Evolutionary conservation across 495 filamentous ascomycete genomes (phyloP), one percentile per base, ranked within the genome.

Genomic region (Aspergillus coremiiformis): DNA sequence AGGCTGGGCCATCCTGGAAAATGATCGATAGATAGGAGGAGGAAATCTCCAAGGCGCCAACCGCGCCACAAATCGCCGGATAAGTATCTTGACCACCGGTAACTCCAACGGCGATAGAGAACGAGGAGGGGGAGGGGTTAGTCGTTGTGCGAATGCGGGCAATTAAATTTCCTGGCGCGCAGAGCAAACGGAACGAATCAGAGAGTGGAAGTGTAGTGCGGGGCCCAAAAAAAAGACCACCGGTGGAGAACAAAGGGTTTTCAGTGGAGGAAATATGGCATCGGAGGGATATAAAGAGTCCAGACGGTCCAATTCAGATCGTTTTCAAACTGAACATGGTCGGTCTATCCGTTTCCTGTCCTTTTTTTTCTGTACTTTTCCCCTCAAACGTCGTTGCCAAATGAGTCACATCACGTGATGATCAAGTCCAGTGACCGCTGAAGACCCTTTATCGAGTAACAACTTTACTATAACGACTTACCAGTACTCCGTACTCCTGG

Each of bases 1-100:
- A 63, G 78, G 74, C 27, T 78, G 76, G 67, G 81, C 76, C 81
- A 83, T 84, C 67, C 66, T 80, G 53, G 73, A 67, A 61, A 69
- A 72, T 61, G 68, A 62, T 68, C 71, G 67, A 68, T 70, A 69
- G 57, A 59, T 55, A 57, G 65, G 66, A 65, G 62, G 62, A 67
- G 69, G 46, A 35, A 71, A 56, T 72, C 72, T 74, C 72, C 72
- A 70, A 60, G 71, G 70, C 71, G 72, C 68, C 69, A 66, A 66
- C 67, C 61, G 72, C 71, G 72, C 72, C 70, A 73, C 71, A 60
- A 76, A 58, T 62, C 57, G 67, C 58, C 72, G 53, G 62, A 72
- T 72, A 65, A 76, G 72, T 72, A 74, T 76, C 67, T 73, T 76
- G 71, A 69, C 33, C 53, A 60, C 59, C 55, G 61, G 45, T 55